Percentiles rank a stretch among this genome's conserved stretches.
These are phyloP conservation scores for Lecanosticta acicola DNA, from an alignment of 2,329 filamentous ascomycete genomes.

Conservation along the genomic window DNA sequence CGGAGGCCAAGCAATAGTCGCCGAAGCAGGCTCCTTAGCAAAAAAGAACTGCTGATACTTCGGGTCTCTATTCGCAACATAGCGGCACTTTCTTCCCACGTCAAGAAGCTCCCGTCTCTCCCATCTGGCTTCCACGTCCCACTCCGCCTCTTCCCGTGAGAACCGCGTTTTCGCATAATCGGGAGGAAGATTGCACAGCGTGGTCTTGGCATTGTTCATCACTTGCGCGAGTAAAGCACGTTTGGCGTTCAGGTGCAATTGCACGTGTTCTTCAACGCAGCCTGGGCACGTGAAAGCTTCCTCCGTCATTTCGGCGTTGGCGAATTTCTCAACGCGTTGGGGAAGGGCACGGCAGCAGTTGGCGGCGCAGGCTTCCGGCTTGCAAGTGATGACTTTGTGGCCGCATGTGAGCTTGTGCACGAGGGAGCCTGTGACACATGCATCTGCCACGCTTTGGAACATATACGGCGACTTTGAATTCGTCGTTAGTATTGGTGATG, in stretches of 20 bases:
- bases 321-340: conserved; percentile 3
- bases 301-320: conserved; percentile 7
- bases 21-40: background rate
- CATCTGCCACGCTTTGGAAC: conserved; percentile 1
- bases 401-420: conserved; percentile 12
- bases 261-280: conserved; percentile 14
- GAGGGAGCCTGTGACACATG: conserved; percentile 5
- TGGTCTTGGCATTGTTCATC: conserved; percentile 2
- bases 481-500: background rate
- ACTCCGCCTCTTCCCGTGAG: conserved; percentile 8
- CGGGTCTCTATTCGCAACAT: conserved; percentile 5
- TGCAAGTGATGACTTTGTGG: conserved; percentile 18
- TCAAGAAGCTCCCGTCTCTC: conserved; percentile 10
- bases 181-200: conserved; percentile 7
- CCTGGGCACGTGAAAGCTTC: conserved; percentile 15
- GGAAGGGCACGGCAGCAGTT: conserved; percentile 13
- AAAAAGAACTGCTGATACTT: background rate
- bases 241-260: conserved; percentile 12
- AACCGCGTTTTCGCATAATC: conserved; percentile 10
- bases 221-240: conserved; percentile 8
- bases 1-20: conserved; percentile 1
- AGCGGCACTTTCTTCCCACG: conserved; percentile 12
- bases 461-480: conserved; percentile 2
- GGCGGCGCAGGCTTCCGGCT: conserved; percentile 11
- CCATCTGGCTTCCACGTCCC: conserved; percentile 16